Conservation (phyloP, 768 basidiomycete genomes). For the Piloderma croceum region DNA sequence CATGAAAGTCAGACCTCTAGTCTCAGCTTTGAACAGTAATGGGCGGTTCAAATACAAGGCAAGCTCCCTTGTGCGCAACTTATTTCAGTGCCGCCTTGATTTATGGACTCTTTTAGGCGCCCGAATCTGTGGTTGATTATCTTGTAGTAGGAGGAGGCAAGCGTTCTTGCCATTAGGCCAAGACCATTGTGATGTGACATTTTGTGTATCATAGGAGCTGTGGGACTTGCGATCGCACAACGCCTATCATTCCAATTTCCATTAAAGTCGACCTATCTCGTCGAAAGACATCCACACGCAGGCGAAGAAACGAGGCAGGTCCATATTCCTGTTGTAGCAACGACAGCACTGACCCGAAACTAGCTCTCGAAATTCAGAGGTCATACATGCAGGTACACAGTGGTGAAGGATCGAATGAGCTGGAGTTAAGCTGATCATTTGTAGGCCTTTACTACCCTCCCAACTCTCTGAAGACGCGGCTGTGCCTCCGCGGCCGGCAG, state of each 20-base stretch:
- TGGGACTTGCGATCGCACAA: conserved; percentile 84
- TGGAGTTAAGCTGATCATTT: not conserved
- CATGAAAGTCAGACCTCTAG: conserved; percentile 45
- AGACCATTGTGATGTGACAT: too few species aligned
- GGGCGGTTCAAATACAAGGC: conserved; percentile 62
- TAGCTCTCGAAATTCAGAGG: conserved; percentile 92
- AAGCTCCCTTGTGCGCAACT: too few species aligned
- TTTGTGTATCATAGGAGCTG: conserved; percentile 47
- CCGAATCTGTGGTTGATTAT: conserved; percentile 74
- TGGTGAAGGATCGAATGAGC: not conserved
- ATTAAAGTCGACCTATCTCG: conserved; percentile 65
- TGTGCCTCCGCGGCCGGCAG: conserved; percentile 83
- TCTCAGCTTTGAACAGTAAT: conserved; percentile 55
- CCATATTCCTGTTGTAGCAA: conserved; percentile 1
- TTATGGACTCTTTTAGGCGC: too few species aligned
- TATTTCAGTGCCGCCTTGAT: too few species aligned
- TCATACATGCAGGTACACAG: conserved; percentile 77
- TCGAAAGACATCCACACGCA: conserved; percentile 68
- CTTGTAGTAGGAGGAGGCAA: conserved; percentile 84
- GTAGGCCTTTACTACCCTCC: conserved; percentile 81
- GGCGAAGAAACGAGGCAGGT: conserved; percentile 84
- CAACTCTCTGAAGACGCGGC: conserved; percentile 74
- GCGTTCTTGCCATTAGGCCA: conserved; percentile 8
- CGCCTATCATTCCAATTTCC: conserved; percentile 61
- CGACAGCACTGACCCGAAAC: not conserved